phyloP scores from a whole-genome alignment of 345 rosid genomes.

The Aurinia saxatilis region DNA sequence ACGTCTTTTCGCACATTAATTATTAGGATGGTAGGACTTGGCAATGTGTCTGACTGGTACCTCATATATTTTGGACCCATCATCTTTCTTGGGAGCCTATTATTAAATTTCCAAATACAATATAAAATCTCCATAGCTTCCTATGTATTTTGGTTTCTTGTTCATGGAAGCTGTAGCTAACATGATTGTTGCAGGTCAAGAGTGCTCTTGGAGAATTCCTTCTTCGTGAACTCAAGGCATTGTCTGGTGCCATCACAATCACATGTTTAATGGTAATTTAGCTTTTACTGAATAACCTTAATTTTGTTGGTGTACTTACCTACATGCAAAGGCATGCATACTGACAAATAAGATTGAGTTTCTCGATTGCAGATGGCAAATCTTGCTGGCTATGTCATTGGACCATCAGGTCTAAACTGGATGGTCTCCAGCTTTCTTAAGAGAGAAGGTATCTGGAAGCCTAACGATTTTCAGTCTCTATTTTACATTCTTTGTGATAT shows the following conservation, averaged over 20 bases:
- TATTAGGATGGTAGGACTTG: not conserved
- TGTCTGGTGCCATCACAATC: constrained; percentile 78
- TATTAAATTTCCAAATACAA: not conserved
- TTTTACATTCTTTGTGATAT: not conserved
- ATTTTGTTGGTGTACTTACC: not conserved
- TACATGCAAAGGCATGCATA: not conserved
- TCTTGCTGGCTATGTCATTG: constrained; percentile 88
- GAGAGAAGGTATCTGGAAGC: constrained; percentile 45
- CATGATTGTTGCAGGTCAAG: constrained; percentile 41
- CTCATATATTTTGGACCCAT: not conserved
- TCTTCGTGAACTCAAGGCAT: constrained; percentile 63
- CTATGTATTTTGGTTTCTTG: not conserved
- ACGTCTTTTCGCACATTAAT: not conserved
- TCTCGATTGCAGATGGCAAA: constrained; percentile 63
- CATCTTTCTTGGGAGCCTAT: not conserved
- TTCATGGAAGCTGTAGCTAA: not conserved
- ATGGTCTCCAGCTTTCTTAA: constrained; percentile 53
- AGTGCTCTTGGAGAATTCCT: constrained; percentile 49
- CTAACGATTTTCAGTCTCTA: not conserved
- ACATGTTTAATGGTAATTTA: constrained; percentile 86
- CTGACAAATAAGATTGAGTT: not conserved
- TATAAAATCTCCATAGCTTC: not conserved
- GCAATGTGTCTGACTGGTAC: not conserved
- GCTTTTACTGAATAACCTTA: not conserved
- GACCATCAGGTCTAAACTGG: constrained; percentile 79